Evolutionary conservation across 2,329 filamentous ascomycete genomes (phyloP).

Genomic region (Arthrobotrys musiformis): DNA sequence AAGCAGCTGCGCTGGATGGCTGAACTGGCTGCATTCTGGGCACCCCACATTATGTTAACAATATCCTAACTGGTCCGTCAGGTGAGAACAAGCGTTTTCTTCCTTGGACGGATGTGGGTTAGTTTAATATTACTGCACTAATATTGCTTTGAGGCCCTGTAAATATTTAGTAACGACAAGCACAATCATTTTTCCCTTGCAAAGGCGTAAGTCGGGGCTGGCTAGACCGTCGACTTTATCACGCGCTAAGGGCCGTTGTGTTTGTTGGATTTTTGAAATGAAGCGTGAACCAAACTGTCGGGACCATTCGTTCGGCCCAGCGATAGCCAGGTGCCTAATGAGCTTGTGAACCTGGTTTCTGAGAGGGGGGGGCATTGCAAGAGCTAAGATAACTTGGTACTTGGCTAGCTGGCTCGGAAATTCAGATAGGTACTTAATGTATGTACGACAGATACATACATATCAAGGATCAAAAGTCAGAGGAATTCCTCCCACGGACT

Average conservation of each 20-base stretch:
- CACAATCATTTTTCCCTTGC: not conserved
- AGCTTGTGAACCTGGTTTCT: conserved; percentile 25
- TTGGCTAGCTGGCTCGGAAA: not conserved
- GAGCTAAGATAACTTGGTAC: not conserved
- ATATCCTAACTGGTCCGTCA: conserved; percentile 13
- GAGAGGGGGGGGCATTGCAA: not conserved
- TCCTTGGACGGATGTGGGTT: conserved; percentile 2
- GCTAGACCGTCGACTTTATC: not conserved
- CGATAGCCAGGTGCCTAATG: conserved; percentile 2
- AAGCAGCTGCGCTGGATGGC: conserved; percentile 5
- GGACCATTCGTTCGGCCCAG: not conserved
- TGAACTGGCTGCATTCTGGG: conserved; percentile 8
- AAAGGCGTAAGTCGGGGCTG: conserved; percentile 4
- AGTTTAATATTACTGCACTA: not conserved
- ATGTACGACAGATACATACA: not conserved
- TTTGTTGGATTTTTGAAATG: conserved; percentile 54
- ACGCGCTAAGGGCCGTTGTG: conserved; percentile 16
- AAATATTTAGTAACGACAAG: conserved; percentile 4
- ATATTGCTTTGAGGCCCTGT: conserved; percentile 1
- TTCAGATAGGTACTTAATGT: not conserved
- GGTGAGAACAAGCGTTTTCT: not conserved
- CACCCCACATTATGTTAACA: conserved; percentile 9
- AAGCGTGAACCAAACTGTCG: conserved; percentile 22
- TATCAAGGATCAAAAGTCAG: not conserved
- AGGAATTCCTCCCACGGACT: conserved; percentile 2